phyloP scores from a whole-genome alignment of 805 yeast genomes.

The Scheffersomyces ergatensis region DNA sequence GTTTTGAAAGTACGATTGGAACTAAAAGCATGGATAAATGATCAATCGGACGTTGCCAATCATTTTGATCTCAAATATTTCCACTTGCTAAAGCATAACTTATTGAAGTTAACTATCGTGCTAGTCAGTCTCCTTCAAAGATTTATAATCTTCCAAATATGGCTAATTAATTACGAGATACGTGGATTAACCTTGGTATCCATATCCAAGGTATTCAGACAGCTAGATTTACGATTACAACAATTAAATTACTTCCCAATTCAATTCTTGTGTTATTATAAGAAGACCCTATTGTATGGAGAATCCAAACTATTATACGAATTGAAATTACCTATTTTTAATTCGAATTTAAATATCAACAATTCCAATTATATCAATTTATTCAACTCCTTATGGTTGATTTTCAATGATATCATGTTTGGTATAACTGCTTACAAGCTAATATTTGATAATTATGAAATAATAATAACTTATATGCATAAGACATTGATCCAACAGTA shows the following conservation, averaged over 20 bases:
- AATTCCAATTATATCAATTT: conserved; percentile 65
- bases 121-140: conserved; percentile 2
- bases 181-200: conserved; percentile 30
- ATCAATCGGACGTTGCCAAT: background rate
- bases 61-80: background rate
- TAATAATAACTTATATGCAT: conserved; percentile 20
- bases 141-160: conserved; percentile 1
- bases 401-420: conserved; percentile 73
- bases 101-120: background rate
- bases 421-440: conserved; percentile 61
- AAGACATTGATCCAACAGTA: conserved; percentile 31
- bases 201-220: conserved; percentile 66
- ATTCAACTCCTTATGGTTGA: conserved; percentile 86
- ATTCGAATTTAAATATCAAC: conserved; percentile 34
- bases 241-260: conserved; percentile 78
- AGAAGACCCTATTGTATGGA: conserved; percentile 35
- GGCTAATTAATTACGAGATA: conserved; percentile 4
- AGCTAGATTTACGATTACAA: conserved; percentile 71
- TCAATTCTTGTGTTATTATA: conserved; percentile 64
- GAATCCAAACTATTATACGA: conserved; percentile 44
- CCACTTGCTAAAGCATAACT: background rate
- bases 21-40: background rate
- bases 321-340: conserved; percentile 32
- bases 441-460: conserved; percentile 28
- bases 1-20: conserved; percentile 17